Percentiles rank a stretch among this genome's conserved stretches.
Conservation (phyloP, 2,329 filamentous ascomycete genomes). For the Graphiopsis chlorocephala region DNA sequence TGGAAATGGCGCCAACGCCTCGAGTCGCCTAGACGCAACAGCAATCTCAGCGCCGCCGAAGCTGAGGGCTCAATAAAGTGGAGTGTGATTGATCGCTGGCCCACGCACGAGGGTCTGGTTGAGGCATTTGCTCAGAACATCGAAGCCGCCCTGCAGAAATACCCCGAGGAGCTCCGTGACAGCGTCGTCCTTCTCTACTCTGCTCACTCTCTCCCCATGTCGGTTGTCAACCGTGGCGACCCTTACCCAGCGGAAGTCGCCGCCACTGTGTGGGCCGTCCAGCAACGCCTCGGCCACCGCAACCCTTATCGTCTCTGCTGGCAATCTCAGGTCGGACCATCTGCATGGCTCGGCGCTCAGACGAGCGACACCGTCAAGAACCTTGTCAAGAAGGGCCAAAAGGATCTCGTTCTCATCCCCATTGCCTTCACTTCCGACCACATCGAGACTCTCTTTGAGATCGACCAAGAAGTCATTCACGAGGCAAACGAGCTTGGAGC, state of each 20-base stretch:
- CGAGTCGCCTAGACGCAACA: slow-evolving; percentile 49
- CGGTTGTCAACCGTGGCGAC: slow-evolving; percentile 92
- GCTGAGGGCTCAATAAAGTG: slow-evolving; percentile 75
- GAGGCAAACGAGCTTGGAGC: slow-evolving; percentile 74
- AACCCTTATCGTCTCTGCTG: slow-evolving; percentile 94
- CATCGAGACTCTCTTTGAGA: slow-evolving; percentile 92
- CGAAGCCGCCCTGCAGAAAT: slow-evolving; percentile 76
- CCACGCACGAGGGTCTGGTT: slow-evolving; percentile 82
- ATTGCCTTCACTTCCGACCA: slow-evolving; percentile 99
- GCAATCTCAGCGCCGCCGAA: slow-evolving; percentile 49
- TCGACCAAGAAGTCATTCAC: slow-evolving; percentile 92
- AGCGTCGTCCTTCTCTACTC: slow-evolving; percentile 83
- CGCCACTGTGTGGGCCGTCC: slow-evolving; percentile 94
- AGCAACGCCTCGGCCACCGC: slow-evolving; percentile 80
- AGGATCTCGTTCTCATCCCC: slow-evolving; percentile 84
- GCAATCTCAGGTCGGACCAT: slow-evolving; percentile 97
- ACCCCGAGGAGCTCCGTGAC: slow-evolving; percentile 75
- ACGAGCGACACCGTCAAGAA: slow-evolving; percentile 83
- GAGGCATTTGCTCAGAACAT: slow-evolving; percentile 93
- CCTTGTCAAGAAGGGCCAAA: slow-evolving; percentile 88
- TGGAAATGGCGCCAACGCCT: slow-evolving; percentile 95
- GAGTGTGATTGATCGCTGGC: slow-evolving; percentile 99
- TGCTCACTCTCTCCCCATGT: slow-evolving; percentile 94
- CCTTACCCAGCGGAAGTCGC: slow-evolving; percentile 94
- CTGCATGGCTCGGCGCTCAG: slow-evolving; percentile 92